These are phyloP conservation scores for Lasiodiplodia theobromae DNA, from an alignment of 2,329 filamentous ascomycete species.

Conservation along the genomic window DNA sequence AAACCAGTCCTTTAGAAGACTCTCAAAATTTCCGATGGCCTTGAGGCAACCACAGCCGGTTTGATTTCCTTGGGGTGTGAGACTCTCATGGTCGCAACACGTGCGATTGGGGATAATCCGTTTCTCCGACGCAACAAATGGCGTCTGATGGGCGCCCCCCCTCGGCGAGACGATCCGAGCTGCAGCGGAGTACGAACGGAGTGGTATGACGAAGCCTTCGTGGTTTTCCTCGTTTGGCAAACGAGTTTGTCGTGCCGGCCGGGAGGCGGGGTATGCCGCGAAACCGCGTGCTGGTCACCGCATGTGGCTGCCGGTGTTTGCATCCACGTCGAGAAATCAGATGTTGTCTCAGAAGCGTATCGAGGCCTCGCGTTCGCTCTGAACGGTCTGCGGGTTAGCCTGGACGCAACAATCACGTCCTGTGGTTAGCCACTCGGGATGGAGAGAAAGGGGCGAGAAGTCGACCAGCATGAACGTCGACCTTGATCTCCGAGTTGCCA, in stretches of 20 bases:
- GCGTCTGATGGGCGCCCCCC: not conserved
- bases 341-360: constrained; percentile 16
- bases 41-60: constrained; percentile 8
- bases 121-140: constrained; percentile 16
- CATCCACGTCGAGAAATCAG: not conserved
- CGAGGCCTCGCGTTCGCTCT: constrained; percentile 9
- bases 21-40: not conserved
- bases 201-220: not conserved
- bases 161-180: not conserved
- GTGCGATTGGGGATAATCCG: constrained; percentile 1
- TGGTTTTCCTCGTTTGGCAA: not conserved
- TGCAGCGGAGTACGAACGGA: not conserved
- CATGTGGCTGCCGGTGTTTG: constrained; percentile 3
- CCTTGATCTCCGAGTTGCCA: constrained; percentile 9
- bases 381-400: not conserved
- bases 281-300: not conserved
- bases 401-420: not conserved
- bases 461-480: constrained; percentile 14
- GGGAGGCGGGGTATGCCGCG: constrained; percentile 9
- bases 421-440: not conserved
- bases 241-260: not conserved
- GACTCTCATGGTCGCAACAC: constrained; percentile 9
- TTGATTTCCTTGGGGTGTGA: constrained; percentile 18
- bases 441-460: not conserved
- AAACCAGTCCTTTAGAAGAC: not conserved